Percentiles rank a stretch among this genome's conserved stretches.
Conservation (phyloP, 768 basidiomycete genomes). For the Naganishia friedmannii region DNA sequence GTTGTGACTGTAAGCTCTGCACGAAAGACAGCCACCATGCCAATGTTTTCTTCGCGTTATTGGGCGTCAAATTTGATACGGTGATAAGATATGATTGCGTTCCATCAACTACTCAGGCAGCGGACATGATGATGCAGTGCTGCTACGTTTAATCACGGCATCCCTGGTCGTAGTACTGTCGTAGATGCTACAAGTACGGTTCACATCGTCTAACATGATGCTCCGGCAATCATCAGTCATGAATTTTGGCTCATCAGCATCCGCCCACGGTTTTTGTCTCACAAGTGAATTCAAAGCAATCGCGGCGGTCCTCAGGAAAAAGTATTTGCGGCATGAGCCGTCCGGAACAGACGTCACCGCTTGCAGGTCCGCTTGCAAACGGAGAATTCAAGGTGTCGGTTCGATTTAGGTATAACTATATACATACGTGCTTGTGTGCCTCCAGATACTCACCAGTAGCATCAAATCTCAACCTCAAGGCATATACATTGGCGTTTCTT, state of each 20-base stretch:
- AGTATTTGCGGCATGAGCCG: not conserved
- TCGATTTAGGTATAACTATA: not conserved
- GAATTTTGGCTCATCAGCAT: not conserved
- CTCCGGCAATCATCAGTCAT: constrained; percentile 7
- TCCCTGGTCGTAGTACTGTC: too few relatives aligned
- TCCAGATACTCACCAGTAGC: too few relatives aligned
- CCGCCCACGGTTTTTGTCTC: constrained; percentile 20
- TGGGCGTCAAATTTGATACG: too few relatives aligned
- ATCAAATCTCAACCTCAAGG: not conserved
- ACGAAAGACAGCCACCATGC: too few relatives aligned
- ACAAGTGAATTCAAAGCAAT: constrained; percentile 6
- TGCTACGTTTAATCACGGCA: too few relatives aligned
- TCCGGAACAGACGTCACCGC: constrained; percentile 6
- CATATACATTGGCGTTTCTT: constrained; percentile 1
- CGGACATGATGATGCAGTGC: too few relatives aligned
- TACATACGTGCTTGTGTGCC: not conserved
- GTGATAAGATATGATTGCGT: too few relatives aligned
- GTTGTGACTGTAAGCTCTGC: too few relatives aligned
- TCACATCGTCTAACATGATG: not conserved
- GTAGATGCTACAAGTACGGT: not conserved
- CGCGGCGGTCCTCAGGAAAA: constrained; percentile 3
- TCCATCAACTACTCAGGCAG: too few relatives aligned
- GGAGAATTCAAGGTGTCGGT: too few relatives aligned
- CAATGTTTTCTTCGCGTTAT: too few relatives aligned
- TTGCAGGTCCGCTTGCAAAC: not conserved